phyloP scores from a whole-genome alignment of 148 eudicot species.

The Spergularia marina region DNA sequence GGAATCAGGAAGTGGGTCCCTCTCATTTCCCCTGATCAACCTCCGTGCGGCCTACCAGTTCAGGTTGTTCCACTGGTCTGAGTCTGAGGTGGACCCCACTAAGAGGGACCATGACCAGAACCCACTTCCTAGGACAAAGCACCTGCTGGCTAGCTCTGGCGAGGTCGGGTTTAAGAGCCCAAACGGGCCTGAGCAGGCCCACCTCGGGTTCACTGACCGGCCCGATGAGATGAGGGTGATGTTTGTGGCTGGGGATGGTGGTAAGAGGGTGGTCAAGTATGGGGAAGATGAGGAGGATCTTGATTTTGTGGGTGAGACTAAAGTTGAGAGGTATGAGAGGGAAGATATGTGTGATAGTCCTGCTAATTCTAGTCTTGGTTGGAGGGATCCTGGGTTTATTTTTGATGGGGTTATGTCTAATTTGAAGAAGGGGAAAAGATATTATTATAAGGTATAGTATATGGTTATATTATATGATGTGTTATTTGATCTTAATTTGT shows the following conservation, averaged over 20 bases:
- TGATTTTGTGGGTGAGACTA: constrained; percentile 35
- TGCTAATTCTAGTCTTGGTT: constrained; percentile 79
- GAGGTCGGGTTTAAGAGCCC: constrained; percentile 47
- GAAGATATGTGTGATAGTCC: constrained; percentile 91
- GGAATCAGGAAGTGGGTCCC: constrained; percentile 77
- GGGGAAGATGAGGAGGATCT: constrained; percentile 40
- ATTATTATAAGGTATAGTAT: constrained; percentile 21
- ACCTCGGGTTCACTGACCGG: constrained; percentile 56
- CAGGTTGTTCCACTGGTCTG: constrained; percentile 74
- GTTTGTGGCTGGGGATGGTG: constrained; percentile 71
- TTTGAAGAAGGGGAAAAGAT: constrained; percentile 32
- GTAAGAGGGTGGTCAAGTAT: constrained; percentile 57
- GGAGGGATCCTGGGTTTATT: constrained; percentile 97
- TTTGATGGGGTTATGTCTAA: constrained; percentile 70
- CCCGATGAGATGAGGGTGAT: constrained; percentile 78
- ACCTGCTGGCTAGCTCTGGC: constrained; percentile 46
- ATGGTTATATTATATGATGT: not conserved
- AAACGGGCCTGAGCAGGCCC: constrained; percentile 85
- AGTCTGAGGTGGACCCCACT: constrained; percentile 51
- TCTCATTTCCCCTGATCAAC: constrained; percentile 60
- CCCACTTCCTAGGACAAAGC: constrained; percentile 74
- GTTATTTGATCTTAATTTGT: not conserved
- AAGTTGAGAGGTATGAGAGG: constrained; percentile 58
- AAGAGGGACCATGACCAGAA: constrained; percentile 69
- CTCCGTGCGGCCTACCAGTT: constrained; percentile 73